Base-by-base conservation (phyloP, 345 rosid species). In the Excoecaria cochinchinensis region DNA sequence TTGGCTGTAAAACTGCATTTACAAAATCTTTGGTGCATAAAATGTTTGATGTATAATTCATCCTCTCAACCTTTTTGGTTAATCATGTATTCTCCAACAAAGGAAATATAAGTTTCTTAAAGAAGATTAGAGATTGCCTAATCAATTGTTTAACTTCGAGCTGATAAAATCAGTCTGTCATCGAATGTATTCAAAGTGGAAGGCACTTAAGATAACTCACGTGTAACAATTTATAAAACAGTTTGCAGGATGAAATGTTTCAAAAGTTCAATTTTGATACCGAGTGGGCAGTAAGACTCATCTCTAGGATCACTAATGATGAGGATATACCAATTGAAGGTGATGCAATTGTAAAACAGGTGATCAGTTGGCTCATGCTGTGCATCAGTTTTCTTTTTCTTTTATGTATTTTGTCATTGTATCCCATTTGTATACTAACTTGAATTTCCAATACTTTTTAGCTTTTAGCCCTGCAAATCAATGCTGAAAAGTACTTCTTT, bases 191-290 rank as follows among this genome's bases (percentile, higher is more conserved):
- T 67, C 52, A 7, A 21, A 22, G 36, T 70, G 38, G 40, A 38
- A 42, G 60, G 61, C 53, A 8, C 46, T 76, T 25, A 62, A 67
- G 52, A 42, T 64, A 68, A 78, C 76, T 46, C 42, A 47, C 69
- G 36, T 15, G 21, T 68, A 51, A 25, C 24, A 38, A 14, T 56
- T 52, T 78, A 53, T 70, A 70, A 55, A 59, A 80, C 90, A 94
- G 98, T 87, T 85, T 94, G 89, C 95, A 94, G 88, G 98, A 94
- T 87, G 97, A 94, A 87, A 92, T 94, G 95, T 94, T 94, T 85
- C 93, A 88, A 79, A 94, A 92, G 88, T 94, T 94, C 40, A 92
- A 90, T 86, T 90, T 94, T 81, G 97, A 94, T 82, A 90, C 92
- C 40, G 92, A 90, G 76, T 94, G 97, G 98, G 98, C 97, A 46